Percentiles rank a stretch among this genome's conserved stretches.
phyloP scores from a whole-genome alignment of 345 rosid genomes.

The Eucalyptus sp. region DNA sequence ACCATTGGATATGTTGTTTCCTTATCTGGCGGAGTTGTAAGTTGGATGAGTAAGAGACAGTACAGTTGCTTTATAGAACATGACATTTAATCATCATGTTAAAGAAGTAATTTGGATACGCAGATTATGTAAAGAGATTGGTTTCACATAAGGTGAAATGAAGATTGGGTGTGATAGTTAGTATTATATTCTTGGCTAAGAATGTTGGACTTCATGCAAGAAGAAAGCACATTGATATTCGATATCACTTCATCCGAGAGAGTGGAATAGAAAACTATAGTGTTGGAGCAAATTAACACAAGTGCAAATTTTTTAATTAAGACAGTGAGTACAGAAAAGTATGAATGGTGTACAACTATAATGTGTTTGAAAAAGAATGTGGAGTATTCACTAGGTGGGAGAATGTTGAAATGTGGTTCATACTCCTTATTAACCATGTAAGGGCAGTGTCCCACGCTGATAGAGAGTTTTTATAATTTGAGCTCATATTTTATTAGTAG shows the following conservation, averaged over 20 bases:
- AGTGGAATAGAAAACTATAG: not conserved
- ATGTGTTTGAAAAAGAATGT: not conserved
- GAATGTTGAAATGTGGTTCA: not conserved
- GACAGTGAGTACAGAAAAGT: not conserved
- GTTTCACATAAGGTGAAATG: not conserved
- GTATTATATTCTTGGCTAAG: not conserved
- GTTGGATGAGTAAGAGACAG: not conserved
- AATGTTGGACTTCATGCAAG: not conserved
- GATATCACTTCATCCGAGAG: not conserved
- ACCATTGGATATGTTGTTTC: not conserved
- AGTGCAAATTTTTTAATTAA: not conserved
- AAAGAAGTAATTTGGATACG: not conserved
- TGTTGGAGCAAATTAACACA: not conserved
- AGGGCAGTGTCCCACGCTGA: accelerated
- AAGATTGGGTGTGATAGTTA: not conserved
- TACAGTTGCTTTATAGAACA: not conserved
- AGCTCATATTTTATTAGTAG: too few species aligned
- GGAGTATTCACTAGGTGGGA: not conserved
- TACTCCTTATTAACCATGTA: too few species aligned
- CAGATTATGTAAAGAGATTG: not conserved
- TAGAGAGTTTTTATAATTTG: too few species aligned
- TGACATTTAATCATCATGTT: not conserved
- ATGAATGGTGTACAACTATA: not conserved
- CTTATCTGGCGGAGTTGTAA: accelerated
- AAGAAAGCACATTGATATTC: not conserved